Evolutionary conservation across 371 early-diverging fungal genomes (phyloP), one percentile per base, ranked within the genome.

Genomic region (Chytridiales sp.): DNA sequence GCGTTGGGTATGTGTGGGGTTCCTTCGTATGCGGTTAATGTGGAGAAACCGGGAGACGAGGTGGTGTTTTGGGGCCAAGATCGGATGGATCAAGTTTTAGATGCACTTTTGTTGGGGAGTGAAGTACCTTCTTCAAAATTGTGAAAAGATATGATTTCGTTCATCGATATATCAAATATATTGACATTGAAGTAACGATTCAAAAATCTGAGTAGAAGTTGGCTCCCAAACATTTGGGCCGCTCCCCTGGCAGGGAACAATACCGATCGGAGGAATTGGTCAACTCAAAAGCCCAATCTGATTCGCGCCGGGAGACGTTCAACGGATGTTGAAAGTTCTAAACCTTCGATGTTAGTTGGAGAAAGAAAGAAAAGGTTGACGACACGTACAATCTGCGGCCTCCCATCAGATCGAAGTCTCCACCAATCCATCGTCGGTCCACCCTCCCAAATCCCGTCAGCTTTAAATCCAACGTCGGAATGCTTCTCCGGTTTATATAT

Each of bases 1-100:
- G 17, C 46, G 34, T 11, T 40, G 31, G 66, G 66, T 3, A 17
- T 61, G 17, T 69, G 68, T 42, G 70, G 70, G 15, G 70, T 69
- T 0, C 70, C 70, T 4, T 49, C 44, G 15, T 69, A 40, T 55
- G 51, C 47, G 38, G 63, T 69, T 6, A n/a, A n/a, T n/a, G n/a
- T n/a, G n/a, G n/a, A n/a, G n/a, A n/a, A n/a, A n/a, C n/a, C n/a
- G n/a, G n/a, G n/a, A n/a, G 62, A 41, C 29, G 51, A 34, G 6
- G 54, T 19, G 35, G 39, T 56, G 29, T 4, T 64, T 21, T 60
- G 61, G 61, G 61, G 66, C 11, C 61, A 66, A 35, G 66, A 64
- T 43, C 50, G 64, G 9, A 24, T 64, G 19, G 44, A 64, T 38
- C 4, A 42, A n/a, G 42, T 60, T 15, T 27, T 54, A 53, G 58